These are phyloP conservation scores for Mucor circinelloides DNA, from an alignment of 371 early-diverging fungal genomes.

Conservation along the genomic window DNA sequence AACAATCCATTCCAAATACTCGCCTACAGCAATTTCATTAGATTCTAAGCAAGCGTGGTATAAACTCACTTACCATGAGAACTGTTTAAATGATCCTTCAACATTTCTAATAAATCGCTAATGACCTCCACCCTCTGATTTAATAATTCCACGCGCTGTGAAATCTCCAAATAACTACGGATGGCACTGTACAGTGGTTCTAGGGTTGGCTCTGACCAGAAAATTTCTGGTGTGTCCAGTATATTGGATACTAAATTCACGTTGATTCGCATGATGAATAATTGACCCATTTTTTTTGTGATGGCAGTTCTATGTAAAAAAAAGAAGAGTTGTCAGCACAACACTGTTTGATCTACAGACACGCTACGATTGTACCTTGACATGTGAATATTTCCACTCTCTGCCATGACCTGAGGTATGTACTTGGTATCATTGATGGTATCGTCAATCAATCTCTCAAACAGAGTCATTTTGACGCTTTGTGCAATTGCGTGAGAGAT, in stretches of 20 bases:
- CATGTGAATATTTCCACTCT: constrained; percentile 79
- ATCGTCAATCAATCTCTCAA: constrained; percentile 79
- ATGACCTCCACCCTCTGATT: constrained; percentile 66
- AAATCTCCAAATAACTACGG: constrained; percentile 80
- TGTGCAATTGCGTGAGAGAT: constrained; percentile 87
- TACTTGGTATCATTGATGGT: constrained; percentile 84
- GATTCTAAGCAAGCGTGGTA: background rate
- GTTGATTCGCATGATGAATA: constrained; percentile 87
- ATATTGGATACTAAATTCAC: constrained; percentile 85
- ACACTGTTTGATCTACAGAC: background rate
- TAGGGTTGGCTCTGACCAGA: constrained; percentile 83
- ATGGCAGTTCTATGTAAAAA: constrained; percentile 54
- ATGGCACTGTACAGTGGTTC: constrained; percentile 80
- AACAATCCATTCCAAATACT: constrained; percentile 83
- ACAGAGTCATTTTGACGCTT: constrained; percentile 81
- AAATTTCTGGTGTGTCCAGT: constrained; percentile 85
- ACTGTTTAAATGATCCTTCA: constrained; percentile 78
- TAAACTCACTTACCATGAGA: constrained; percentile 42
- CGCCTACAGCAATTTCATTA: constrained; percentile 41
- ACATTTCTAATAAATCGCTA: constrained; percentile 83
- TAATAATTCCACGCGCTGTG: constrained; percentile 54
- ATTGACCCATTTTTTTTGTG: constrained; percentile 65
- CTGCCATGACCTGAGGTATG: constrained; percentile 82
- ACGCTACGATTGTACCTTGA: constrained; percentile 45
- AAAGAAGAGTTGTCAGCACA: background rate